A percentile compares a stretch with the other conserved stretches of the same genome.
These are phyloP conservation scores for Acer yangbiense DNA, from an alignment of 345 rosid genomes.

Conservation along the genomic window DNA sequence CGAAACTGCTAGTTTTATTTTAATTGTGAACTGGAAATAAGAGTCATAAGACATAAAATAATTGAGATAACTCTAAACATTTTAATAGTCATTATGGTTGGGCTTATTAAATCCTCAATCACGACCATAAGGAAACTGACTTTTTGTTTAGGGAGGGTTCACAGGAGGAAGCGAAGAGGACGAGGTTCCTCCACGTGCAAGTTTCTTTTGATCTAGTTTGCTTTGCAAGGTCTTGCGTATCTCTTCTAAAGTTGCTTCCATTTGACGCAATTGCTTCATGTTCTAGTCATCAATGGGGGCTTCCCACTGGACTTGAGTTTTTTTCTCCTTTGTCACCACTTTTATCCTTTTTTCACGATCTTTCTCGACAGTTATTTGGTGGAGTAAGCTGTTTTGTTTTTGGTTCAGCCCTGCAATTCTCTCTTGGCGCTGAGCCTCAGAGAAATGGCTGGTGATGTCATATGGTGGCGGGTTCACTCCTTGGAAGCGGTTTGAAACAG, in stretches of 20 bases:
- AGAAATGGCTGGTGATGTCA: slow-evolving; percentile 9
- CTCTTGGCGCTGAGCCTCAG: slow-evolving; percentile 30
- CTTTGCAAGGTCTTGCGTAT: background rate
- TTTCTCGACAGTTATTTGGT: slow-evolving; percentile 17
- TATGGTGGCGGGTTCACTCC: background rate
- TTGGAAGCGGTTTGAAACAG: slow-evolving; percentile 18
- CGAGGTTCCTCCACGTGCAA: background rate
- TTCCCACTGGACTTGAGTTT: slow-evolving; percentile 23
- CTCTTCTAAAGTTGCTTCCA: background rate
- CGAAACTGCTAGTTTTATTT: too few relatives aligned
- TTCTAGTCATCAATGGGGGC: slow-evolving; percentile 8
- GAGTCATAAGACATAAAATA: too few relatives aligned
- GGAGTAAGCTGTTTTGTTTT: background rate
- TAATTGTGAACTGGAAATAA: too few relatives aligned
- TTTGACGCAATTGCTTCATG: background rate
- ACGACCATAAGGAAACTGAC: background rate
- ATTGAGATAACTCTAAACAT: too few relatives aligned
- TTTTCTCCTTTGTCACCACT: background rate
- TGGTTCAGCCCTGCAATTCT: slow-evolving; percentile 21
- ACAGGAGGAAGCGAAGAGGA: background rate
- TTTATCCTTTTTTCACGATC: slow-evolving; percentile 10
- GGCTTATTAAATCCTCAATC: too few relatives aligned
- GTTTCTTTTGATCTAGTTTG: background rate
- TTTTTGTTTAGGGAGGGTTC: background rate
- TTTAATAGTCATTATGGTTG: too few relatives aligned